Percentiles rank a stretch among this genome's conserved stretches.
Evolutionary conservation across 2,329 filamentous ascomycete species (phyloP).

Genomic region (Penicillium sp.): DNA sequence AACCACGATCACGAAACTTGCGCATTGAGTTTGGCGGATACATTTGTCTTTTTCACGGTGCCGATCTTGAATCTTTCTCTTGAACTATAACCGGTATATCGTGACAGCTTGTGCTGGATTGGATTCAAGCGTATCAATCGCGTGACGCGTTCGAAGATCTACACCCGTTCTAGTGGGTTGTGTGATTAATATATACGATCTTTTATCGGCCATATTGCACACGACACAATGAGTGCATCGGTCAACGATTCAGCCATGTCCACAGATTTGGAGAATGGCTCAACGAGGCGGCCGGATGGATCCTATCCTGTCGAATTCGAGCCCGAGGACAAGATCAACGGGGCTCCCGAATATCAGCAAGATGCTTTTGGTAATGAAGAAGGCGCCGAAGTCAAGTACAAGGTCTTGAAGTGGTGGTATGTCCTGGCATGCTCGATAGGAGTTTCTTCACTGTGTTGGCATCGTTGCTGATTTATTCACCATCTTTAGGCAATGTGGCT

Average conservation of each 20-base stretch:
- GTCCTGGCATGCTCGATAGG: conserved; percentile 1
- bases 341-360: conserved; percentile 16
- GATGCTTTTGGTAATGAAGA: conserved; percentile 40
- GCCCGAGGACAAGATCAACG: conserved; percentile 15
- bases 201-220: background rate
- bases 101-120: background rate
- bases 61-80: background rate
- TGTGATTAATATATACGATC: background rate
- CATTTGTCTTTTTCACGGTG: background rate
- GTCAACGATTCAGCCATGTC: background rate
- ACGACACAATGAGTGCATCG: conserved; percentile 4
- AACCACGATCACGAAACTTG: too few species aligned
- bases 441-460: conserved; percentile 4
- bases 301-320: conserved; percentile 1
- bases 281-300: background rate
- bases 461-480: background rate
- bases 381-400: conserved; percentile 45
- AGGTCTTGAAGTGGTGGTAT: conserved; percentile 45
- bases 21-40: too few species aligned
- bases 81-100: too few species aligned
- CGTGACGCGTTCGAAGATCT: too few species aligned
- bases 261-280: conserved; percentile 2
- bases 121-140: too few species aligned
- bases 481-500: conserved; percentile 35
- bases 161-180: too few species aligned